These are phyloP conservation scores for Entrophospora sp. DNA, from an alignment of 192 early-diverging fungal genomes.

Conservation along the genomic window DNA sequence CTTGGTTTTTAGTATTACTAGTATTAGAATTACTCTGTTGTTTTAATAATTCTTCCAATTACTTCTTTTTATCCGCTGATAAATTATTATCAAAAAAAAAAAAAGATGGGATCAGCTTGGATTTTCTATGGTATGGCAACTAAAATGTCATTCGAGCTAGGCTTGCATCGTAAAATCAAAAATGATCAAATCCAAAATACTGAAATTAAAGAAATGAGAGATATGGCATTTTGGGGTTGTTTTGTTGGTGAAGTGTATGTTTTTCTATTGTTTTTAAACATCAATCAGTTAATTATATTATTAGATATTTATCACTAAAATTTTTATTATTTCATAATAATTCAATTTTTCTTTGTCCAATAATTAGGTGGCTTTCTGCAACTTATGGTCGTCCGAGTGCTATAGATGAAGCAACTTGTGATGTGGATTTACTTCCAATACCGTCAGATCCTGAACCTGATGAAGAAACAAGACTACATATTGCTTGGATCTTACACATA, in stretches of 20 bases:
- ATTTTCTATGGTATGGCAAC: slow-evolving; percentile 19
- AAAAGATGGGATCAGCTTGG: slow-evolving; percentile 18
- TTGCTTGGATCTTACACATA: slow-evolving; percentile 21
- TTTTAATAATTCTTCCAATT: too few relatives aligned
- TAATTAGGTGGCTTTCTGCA: slow-evolving; percentile 18
- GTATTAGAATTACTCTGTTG: too few relatives aligned
- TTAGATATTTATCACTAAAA: too few relatives aligned
- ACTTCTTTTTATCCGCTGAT: too few relatives aligned
- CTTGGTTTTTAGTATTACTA: too few relatives aligned
- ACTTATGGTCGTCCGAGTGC: slow-evolving; percentile 21
- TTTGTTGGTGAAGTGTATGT: slow-evolving; percentile 16
- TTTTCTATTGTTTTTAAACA: too few relatives aligned
- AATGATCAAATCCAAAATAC: slow-evolving; percentile 9
- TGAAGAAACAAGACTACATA: slow-evolving; percentile 16
- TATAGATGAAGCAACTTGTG: slow-evolving; percentile 17
- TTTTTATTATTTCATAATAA: too few relatives aligned
- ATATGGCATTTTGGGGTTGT: slow-evolving; percentile 22
- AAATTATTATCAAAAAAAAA: too few relatives aligned
- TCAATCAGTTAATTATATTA: too few relatives aligned
- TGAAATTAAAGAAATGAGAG: slow-evolving; percentile 18
- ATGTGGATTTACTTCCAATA: slow-evolving; percentile 19
- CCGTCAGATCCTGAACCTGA: slow-evolving; percentile 14
- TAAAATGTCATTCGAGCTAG: slow-evolving; percentile 18
- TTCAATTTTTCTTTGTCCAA: neutral
- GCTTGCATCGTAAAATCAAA: slow-evolving; percentile 21